These are phyloP conservation scores for Pseudozyma hubeiensis DNA, from an alignment of 1,284 basidiomycete genomes.

Conservation along the genomic window DNA sequence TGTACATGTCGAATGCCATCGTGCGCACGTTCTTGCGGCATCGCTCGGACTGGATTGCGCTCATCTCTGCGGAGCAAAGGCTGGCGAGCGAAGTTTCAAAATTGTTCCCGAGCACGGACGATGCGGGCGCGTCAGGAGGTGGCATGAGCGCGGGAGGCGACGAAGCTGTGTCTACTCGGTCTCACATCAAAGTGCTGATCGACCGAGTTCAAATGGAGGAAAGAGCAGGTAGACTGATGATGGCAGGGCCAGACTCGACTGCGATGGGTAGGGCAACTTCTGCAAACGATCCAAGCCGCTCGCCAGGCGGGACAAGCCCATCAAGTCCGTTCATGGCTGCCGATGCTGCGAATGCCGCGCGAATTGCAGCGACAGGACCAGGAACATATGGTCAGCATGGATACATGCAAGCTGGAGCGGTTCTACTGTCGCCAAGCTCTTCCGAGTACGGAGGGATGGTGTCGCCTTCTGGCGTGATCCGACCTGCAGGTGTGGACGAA, in stretches of 20 bases:
- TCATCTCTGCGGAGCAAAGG: slow-evolving; percentile 40
- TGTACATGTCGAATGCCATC: slow-evolving; percentile 20
- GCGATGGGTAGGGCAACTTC: not conserved
- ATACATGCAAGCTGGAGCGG: slow-evolving; percentile 3
- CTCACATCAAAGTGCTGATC: slow-evolving; percentile 20
- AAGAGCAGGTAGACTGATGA: slow-evolving; percentile 12
- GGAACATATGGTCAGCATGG: not conserved
- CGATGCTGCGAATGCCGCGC: not conserved
- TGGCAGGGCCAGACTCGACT: slow-evolving; percentile 1
- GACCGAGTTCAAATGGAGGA: slow-evolving; percentile 26
- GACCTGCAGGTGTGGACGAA: slow-evolving; percentile 12
- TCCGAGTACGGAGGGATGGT: slow-evolving; percentile 17
- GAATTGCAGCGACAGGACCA: not conserved
- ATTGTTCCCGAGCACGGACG: slow-evolving; percentile 11
- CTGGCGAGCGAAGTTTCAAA: slow-evolving; percentile 33
- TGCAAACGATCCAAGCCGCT: slow-evolving; percentile 1
- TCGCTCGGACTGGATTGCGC: slow-evolving; percentile 30
- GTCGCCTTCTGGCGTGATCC: slow-evolving; percentile 22
- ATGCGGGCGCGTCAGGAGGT: not conserved
- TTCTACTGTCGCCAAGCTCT: slow-evolving; percentile 9
- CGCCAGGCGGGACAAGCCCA: not conserved
- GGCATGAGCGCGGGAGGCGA: not conserved
- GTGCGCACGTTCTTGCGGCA: slow-evolving; percentile 24
- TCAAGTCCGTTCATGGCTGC: not conserved
- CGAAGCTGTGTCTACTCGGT: not conserved